These are phyloP conservation scores for Dioszegia crocea DNA, from an alignment of 768 basidiomycete species.

Conservation along the genomic window DNA sequence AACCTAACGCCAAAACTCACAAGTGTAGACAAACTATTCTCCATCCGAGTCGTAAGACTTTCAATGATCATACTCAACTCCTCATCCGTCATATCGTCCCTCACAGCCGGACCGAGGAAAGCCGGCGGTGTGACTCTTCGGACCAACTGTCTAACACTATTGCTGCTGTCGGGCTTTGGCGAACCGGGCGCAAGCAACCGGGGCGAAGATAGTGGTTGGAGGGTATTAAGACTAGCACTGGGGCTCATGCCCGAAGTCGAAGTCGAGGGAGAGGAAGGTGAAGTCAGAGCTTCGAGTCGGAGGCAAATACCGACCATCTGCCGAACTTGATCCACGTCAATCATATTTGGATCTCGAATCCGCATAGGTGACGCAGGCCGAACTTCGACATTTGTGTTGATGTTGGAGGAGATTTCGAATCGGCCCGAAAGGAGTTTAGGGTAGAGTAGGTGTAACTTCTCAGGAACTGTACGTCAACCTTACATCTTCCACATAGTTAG, in stretches of 20 bases:
- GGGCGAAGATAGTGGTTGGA: slow-evolving; percentile 4
- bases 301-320: slow-evolving; percentile 70
- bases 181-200: neutral
- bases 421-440: slow-evolving; percentile 70
- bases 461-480: slow-evolving; percentile 58
- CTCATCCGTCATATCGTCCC: slow-evolving; percentile 64
- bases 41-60: slow-evolving; percentile 67
- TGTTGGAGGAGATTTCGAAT: slow-evolving; percentile 54
- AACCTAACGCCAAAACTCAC: slow-evolving; percentile 25
- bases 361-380: slow-evolving; percentile 20
- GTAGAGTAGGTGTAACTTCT: slow-evolving; percentile 78
- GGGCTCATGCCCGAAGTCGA: slow-evolving; percentile 50
- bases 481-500: neutral
- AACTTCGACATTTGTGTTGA: slow-evolving; percentile 46
- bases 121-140: slow-evolving; percentile 41
- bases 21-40: slow-evolving; percentile 60
- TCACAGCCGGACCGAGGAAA: slow-evolving; percentile 58
- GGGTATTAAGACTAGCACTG: slow-evolving; percentile 56
- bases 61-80: slow-evolving; percentile 74
- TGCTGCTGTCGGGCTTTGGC: neutral
- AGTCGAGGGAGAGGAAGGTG: too few species aligned
- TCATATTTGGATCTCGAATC: slow-evolving; percentile 25
- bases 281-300: slow-evolving; percentile 66
- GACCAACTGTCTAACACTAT: slow-evolving; percentile 52
- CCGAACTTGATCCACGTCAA: slow-evolving; percentile 63